phyloP scores from a whole-genome alignment of 495 filamentous ascomycete species.

The Daldinia decipiens region DNA sequence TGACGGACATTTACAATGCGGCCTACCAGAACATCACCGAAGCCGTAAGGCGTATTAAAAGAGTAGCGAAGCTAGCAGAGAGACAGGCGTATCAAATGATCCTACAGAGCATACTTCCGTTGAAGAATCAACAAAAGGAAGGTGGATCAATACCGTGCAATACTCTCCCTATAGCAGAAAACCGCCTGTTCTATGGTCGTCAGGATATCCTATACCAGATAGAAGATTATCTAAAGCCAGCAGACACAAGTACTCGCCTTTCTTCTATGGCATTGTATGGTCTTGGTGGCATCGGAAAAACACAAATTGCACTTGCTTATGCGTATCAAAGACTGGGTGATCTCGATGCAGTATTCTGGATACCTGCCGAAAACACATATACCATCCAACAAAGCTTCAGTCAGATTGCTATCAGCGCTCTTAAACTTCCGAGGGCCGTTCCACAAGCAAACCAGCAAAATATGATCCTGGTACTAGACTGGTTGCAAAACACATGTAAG shows the following conservation, averaged over 20 bases:
- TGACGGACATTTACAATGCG: slow-evolving; percentile 1
- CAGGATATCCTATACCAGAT: slow-evolving; percentile 45
- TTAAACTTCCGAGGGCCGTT: slow-evolving; percentile 46
- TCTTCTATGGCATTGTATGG: slow-evolving; percentile 50
- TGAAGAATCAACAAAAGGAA: slow-evolving; percentile 2
- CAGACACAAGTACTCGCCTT: slow-evolving; percentile 24
- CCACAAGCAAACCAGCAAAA: slow-evolving; percentile 46
- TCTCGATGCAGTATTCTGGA: slow-evolving; percentile 58
- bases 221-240: slow-evolving; percentile 39
- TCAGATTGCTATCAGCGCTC: slow-evolving; percentile 48
- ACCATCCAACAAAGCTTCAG: slow-evolving; percentile 49
- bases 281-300: slow-evolving; percentile 57
- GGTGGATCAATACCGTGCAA: slow-evolving; percentile 14
- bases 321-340: slow-evolving; percentile 28
- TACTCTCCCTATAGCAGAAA: slow-evolving; percentile 32
- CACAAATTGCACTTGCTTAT: slow-evolving; percentile 52
- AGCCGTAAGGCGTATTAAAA: slow-evolving; percentile 19
- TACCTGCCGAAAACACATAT: slow-evolving; percentile 49
- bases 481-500: slow-evolving; percentile 50
- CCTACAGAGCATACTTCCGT: slow-evolving; percentile 10
- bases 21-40: slow-evolving; percentile 10
- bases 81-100: slow-evolving; percentile 11
- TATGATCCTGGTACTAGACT: slow-evolving; percentile 49
- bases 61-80: slow-evolving; percentile 13
- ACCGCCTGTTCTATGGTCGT: slow-evolving; percentile 47